Conservation (phyloP, 768 basidiomycete species). For the Termitomyces sp. region DNA sequence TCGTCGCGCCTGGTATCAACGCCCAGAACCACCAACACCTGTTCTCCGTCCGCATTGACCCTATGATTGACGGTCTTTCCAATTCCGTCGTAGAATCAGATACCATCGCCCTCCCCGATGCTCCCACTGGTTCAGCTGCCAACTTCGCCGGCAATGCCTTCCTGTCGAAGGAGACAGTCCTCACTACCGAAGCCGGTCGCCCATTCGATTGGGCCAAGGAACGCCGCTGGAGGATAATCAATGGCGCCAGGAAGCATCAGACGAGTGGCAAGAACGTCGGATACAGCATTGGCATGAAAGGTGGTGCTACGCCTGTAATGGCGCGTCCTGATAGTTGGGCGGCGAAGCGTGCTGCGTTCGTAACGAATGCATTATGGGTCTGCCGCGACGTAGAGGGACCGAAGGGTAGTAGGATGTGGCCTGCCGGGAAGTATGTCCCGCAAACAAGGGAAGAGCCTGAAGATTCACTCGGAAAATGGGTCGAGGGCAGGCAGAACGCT, state of each 20-base stretch:
- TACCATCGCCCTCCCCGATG: slow-evolving; percentile 52
- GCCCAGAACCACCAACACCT: slow-evolving; percentile 87
- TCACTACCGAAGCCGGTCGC: slow-evolving; percentile 59
- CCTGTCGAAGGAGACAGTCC: slow-evolving; percentile 50
- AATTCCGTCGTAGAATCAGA: slow-evolving; percentile 85
- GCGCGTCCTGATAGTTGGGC: slow-evolving; percentile 63
- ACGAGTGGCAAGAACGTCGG: slow-evolving; percentile 65
- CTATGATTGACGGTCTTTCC: slow-evolving; percentile 83
- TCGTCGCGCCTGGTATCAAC: slow-evolving; percentile 74
- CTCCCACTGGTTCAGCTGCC: slow-evolving; percentile 63
- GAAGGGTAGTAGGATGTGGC: slow-evolving; percentile 65
- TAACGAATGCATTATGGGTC: slow-evolving; percentile 78
- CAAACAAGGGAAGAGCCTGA: slow-evolving; percentile 67
- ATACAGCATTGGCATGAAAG: slow-evolving; percentile 67
- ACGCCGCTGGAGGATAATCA: slow-evolving; percentile 81
- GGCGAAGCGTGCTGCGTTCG: slow-evolving; percentile 67
- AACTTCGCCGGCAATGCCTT: slow-evolving; percentile 92
- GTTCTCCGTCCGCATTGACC: slow-evolving; percentile 64
- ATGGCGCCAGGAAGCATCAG: slow-evolving; percentile 63
- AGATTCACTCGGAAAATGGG: slow-evolving; percentile 76
- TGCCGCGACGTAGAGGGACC: slow-evolving; percentile 63
- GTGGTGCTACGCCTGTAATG: slow-evolving; percentile 60
- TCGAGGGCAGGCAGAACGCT: slow-evolving; percentile 53
- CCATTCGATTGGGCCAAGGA: slow-evolving; percentile 61
- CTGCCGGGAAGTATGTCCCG: slow-evolving; percentile 80